Base-by-base conservation (phyloP, 2,329 filamentous ascomycete species). In the Ceratocystis lukuohia region DNA sequence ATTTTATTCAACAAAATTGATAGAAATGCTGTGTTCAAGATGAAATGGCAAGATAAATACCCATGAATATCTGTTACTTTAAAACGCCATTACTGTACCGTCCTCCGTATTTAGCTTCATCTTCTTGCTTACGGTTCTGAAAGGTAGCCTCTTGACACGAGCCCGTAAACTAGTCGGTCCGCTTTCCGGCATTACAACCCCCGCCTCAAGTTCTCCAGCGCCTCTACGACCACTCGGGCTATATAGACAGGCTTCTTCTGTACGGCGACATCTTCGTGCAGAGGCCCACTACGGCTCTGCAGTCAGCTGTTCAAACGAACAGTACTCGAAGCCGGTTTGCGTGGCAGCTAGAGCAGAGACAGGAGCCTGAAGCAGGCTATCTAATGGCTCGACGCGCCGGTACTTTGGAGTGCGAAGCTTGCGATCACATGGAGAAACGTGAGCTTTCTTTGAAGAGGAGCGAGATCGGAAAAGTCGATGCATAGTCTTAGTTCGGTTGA, bases 281-380 rank as follows among this genome's bases (percentile, higher is more conserved):
- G 15, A 20, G 22, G 22, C 48, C 65, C 61, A 66, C 65, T 61
- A 63, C 22, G 61, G 48, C 33, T 57, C 48, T 3, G 59, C 61
- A 10, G 48, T 57, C 10, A 66, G 33, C 17, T 64, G n/a, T 30
- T 45, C 10, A 12, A 45, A 57, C 30, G 61, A 63, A 48, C 45
- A 62, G 37, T 63, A 66, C 45, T 64, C 37, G 22, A 64, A 57
- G 30, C 44, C 65, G 5, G 45, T 45, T 5, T 45, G 8, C 1
- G 17, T 41, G 6, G 53, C 17, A 12, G 33, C 28, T 20, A 17
- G 10, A 48, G 61, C 44, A 15, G 28, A 45, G 28, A 53, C 48
- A 20, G 20, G 25, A 25, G 6, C 20, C 20, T 53, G 2, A 3
- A 12, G 25, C 20, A 25, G 20, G 7, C 48, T 25, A 8, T 17